Evolutionary conservation across 2,329 filamentous ascomycete genomes (phyloP).

Genomic region (Aureobasidium sp.): DNA sequence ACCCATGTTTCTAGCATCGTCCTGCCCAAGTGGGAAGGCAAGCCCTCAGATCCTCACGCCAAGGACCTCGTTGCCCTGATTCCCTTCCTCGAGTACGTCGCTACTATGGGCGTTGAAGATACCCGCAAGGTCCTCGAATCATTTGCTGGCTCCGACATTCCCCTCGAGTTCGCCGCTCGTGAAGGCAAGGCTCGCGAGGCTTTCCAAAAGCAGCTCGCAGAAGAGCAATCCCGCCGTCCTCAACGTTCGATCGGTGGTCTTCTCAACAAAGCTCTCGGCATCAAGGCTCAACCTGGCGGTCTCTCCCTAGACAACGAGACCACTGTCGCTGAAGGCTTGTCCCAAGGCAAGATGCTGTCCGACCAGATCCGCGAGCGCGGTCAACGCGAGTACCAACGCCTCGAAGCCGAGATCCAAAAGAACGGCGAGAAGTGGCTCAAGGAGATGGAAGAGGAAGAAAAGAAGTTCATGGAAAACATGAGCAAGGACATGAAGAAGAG

Average conservation of each 20-base stretch:
- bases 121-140: conserved; percentile 49
- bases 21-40: conserved; percentile 81
- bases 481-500: conserved; percentile 88
- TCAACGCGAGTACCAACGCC: conserved; percentile 77
- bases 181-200: conserved; percentile 80
- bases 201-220: conserved; percentile 70
- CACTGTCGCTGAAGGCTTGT: conserved; percentile 66
- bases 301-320: conserved; percentile 45
- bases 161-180: conserved; percentile 78
- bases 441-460: conserved; percentile 82
- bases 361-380: conserved; percentile 90
- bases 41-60: conserved; percentile 56
- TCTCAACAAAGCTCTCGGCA: conserved; percentile 57
- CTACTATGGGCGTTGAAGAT: conserved; percentile 85
- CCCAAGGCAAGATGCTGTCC: conserved; percentile 93
- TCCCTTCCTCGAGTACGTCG: conserved; percentile 94
- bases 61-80: conserved; percentile 82
- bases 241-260: conserved; percentile 55
- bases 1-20: conserved; percentile 49
- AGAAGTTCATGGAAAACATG: conserved; percentile 82
- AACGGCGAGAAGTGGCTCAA: conserved; percentile 94
- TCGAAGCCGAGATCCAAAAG: conserved; percentile 86
- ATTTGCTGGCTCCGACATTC: conserved; percentile 74
- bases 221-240: conserved; percentile 58
- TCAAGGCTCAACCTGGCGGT: conserved; percentile 63